Evolutionary conservation across 192 early-diverging fungal genomes (phyloP).

Genomic region (Coemansia sp.): DNA sequence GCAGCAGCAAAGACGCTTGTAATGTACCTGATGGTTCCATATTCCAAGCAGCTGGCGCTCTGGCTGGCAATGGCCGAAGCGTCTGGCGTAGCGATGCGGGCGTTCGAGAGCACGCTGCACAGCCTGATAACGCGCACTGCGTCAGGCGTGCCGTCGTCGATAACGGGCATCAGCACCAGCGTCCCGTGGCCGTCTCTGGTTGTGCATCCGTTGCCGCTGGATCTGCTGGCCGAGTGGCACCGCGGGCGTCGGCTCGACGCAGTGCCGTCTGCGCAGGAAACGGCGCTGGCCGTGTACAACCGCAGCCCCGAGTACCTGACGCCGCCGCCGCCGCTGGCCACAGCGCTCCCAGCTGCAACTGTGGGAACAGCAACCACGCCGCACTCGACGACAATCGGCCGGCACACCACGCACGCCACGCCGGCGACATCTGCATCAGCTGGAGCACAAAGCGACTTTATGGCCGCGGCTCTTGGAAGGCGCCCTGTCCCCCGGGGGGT

Average conservation of each 20-base stretch:
- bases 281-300: conserved; percentile 38
- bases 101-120: conserved; percentile 27
- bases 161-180: conserved; percentile 1
- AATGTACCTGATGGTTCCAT: conserved; percentile 40
- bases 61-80: conserved; percentile 43
- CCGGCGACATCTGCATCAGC: background rate
- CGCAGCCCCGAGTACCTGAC: conserved; percentile 29
- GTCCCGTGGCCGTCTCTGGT: conserved; percentile 35
- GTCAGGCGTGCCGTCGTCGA: conserved; percentile 20
- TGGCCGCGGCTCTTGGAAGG: background rate
- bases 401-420: conserved; percentile 4
- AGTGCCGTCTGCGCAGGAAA: conserved; percentile 19
- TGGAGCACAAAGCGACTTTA: background rate
- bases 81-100: conserved; percentile 9
- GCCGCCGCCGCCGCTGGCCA: conserved; percentile 12
- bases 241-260: conserved; percentile 11
- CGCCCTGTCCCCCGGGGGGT: background rate
- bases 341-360: background rate
- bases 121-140: conserved; percentile 33
- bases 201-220: conserved; percentile 43
- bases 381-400: background rate
- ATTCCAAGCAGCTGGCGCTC: conserved; percentile 10
- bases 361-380: background rate
- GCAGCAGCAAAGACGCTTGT: conserved; percentile 24
- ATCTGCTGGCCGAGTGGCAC: conserved; percentile 19